Percentiles rank a stretch among this genome's conserved stretches.
Evolutionary conservation across 805 yeast species (phyloP).

Genomic region (Candida rishiriensis): DNA sequence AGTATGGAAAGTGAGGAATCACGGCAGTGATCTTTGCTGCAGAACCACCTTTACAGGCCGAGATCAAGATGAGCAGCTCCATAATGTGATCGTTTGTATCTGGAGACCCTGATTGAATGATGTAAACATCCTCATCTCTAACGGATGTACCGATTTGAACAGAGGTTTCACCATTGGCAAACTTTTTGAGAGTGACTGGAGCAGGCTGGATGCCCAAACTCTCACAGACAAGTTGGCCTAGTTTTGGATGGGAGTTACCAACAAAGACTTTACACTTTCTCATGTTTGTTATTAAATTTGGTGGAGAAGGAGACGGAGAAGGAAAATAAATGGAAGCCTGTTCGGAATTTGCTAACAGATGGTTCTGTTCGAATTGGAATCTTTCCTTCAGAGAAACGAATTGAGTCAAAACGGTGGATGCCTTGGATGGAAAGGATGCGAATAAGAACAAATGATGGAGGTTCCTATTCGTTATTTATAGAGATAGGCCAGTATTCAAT

Average conservation of each 20-base stretch:
- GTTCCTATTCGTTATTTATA: too few relatives aligned
- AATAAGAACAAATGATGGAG: too few relatives aligned
- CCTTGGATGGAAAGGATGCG: too few relatives aligned
- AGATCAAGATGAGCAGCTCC: slow-evolving; percentile 89
- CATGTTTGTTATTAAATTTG: slow-evolving; percentile 40
- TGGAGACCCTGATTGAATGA: slow-evolving; percentile 88
- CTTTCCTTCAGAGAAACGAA: too few relatives aligned
- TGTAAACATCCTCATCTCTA: slow-evolving; percentile 94
- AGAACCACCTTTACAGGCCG: slow-evolving; percentile 96
- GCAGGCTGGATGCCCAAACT: slow-evolving; percentile 91
- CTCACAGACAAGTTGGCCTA: slow-evolving; percentile 87
- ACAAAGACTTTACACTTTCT: slow-evolving; percentile 96
- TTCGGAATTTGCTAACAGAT: too few relatives aligned
- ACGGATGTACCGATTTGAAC: slow-evolving; percentile 94
- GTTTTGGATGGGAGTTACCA: slow-evolving; percentile 94
- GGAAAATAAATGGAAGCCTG: too few relatives aligned
- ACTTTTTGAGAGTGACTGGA: slow-evolving; percentile 84
- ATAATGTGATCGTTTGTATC: slow-evolving; percentile 87
- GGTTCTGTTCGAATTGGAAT: too few relatives aligned
- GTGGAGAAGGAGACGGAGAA: too few relatives aligned
- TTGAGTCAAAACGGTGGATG: too few relatives aligned
- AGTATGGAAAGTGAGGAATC: slow-evolving; percentile 95
- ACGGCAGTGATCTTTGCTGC: slow-evolving; percentile 98
- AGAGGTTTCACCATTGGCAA: slow-evolving; percentile 96
- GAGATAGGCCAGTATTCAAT: too few relatives aligned